Evolutionary conservation across 345 rosid species (phyloP).

Genomic region (Pistacia vera): DNA sequence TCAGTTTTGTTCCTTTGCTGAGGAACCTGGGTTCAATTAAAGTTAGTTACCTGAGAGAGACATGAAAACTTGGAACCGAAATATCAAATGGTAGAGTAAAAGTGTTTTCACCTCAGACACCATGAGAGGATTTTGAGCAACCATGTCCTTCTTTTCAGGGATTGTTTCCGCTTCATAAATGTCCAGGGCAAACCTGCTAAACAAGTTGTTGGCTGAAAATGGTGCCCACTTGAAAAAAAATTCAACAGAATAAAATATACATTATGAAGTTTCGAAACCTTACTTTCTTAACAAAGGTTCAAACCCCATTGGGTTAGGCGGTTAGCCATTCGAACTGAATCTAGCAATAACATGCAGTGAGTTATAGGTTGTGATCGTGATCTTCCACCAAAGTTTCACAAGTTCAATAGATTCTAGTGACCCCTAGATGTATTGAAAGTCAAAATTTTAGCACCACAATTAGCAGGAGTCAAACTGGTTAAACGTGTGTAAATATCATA

Average conservation of each 20-base stretch:
- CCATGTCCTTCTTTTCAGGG: constrained; percentile 19
- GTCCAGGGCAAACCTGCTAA: constrained; percentile 43
- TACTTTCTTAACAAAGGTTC: constrained; percentile 52
- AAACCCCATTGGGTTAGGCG: constrained; percentile 10
- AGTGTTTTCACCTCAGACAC: constrained; percentile 41
- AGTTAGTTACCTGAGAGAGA: not conserved
- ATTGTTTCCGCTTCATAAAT: constrained; percentile 37
- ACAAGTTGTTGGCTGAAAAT: too few species aligned
- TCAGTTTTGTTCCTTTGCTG: too few species aligned
- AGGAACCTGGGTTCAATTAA: not conserved
- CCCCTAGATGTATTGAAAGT: constrained; percentile 24
- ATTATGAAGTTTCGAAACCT: not conserved
- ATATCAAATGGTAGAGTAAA: not conserved
- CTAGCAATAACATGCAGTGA: constrained; percentile 49
- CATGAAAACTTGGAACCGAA: not conserved
- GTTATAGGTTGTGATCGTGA: constrained; percentile 27
- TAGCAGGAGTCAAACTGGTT: not conserved
- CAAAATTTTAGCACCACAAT: not conserved
- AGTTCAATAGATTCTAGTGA: constrained; percentile 53
- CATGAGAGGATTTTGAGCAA: constrained; percentile 38
- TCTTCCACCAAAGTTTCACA: constrained; percentile 44
- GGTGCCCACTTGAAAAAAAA: too few species aligned
- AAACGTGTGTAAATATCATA: not conserved
- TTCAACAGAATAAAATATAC: not conserved
- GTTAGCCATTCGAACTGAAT: constrained; percentile 23